Percentiles rank a stretch among this genome's conserved stretches.
Conservation (phyloP, 2,329 filamentous ascomycete genomes). For the Cercospora zeina region DNA sequence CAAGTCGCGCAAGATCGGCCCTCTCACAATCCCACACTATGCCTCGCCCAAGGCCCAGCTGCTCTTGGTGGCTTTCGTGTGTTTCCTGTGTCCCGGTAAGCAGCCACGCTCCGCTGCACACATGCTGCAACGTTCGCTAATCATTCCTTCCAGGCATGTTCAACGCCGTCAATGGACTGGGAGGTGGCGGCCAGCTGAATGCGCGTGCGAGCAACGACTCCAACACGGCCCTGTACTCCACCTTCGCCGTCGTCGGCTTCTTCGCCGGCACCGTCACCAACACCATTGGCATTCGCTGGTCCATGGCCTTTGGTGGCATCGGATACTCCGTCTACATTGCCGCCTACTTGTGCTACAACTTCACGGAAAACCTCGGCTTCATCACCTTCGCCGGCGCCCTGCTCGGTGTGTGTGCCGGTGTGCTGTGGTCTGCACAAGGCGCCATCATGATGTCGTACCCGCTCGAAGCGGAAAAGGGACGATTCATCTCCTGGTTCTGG, state of each 20-base stretch:
- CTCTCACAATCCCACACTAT: slow-evolving; percentile 50
- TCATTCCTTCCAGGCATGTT: slow-evolving; percentile 47
- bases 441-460: slow-evolving; percentile 91
- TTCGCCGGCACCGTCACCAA: slow-evolving; percentile 74
- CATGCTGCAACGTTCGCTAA: background rate
- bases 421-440: slow-evolving; percentile 80
- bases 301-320: slow-evolving; percentile 70
- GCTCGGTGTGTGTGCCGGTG: slow-evolving; percentile 74
- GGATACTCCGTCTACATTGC: slow-evolving; percentile 76
- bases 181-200: slow-evolving; percentile 52
- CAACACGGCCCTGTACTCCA: slow-evolving; percentile 70
- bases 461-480: slow-evolving; percentile 75
- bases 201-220: slow-evolving; percentile 60
- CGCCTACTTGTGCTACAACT: slow-evolving; percentile 69
- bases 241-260: slow-evolving; percentile 66
- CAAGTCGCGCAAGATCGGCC: slow-evolving; percentile 45
- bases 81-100: slow-evolving; percentile 54
- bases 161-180: slow-evolving; percentile 55
- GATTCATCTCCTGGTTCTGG: slow-evolving; percentile 91
- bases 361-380: slow-evolving; percentile 67
- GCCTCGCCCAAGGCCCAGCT: slow-evolving; percentile 53
- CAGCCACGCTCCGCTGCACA: slow-evolving; percentile 1
- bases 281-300: slow-evolving; percentile 67
- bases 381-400: slow-evolving; percentile 74
- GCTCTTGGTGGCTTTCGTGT: slow-evolving; percentile 53